These are phyloP conservation scores for Paratinospora sagittata DNA, from an alignment of 164 flowering plant species.

Conservation along the genomic window DNA sequence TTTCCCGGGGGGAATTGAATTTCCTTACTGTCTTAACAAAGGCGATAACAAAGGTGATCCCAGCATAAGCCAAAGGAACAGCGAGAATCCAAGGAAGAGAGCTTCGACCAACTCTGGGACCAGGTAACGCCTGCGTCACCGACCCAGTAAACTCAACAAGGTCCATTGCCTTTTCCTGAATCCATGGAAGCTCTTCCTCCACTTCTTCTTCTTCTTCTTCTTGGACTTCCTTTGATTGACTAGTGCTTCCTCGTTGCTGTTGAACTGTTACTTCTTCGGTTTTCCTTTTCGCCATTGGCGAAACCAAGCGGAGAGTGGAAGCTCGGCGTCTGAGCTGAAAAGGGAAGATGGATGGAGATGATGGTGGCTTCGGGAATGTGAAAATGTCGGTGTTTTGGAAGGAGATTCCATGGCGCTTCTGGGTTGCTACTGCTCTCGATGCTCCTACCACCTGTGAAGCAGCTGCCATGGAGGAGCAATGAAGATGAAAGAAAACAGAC, in stretches of 20 bases:
- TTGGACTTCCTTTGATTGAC: neutral
- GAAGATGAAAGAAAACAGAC: neutral
- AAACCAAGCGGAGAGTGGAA: constrained; percentile 2
- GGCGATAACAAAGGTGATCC: constrained; percentile 67
- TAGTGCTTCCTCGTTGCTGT: constrained; percentile 10
- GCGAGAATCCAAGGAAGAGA: constrained; percentile 87
- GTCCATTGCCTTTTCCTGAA: constrained; percentile 89
- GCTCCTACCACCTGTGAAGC: neutral
- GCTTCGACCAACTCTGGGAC: constrained; percentile 77
- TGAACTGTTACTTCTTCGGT: constrained; percentile 9
- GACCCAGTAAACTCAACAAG: constrained; percentile 91
- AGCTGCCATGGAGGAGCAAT: neutral
- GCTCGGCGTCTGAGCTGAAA: neutral
- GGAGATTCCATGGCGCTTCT: neutral
- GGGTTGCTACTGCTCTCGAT: neutral
- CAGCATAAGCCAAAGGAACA: constrained; percentile 64
- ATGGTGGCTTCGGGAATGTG: neutral
- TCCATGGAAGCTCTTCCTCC: constrained; percentile 91
- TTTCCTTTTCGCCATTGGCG: constrained; percentile 17
- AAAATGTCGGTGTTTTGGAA: neutral
- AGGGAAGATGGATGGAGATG: neutral
- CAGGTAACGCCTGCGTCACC: constrained; percentile 82
- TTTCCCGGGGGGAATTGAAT: constrained; percentile 58
- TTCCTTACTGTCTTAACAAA: constrained; percentile 65
- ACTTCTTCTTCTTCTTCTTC: constrained; percentile 44